A percentile compares a stretch with the other conserved stretches of the same genome.
Evolutionary conservation across 306 rosid genomes (phyloP).

Genomic region (Fagus crenata): DNA sequence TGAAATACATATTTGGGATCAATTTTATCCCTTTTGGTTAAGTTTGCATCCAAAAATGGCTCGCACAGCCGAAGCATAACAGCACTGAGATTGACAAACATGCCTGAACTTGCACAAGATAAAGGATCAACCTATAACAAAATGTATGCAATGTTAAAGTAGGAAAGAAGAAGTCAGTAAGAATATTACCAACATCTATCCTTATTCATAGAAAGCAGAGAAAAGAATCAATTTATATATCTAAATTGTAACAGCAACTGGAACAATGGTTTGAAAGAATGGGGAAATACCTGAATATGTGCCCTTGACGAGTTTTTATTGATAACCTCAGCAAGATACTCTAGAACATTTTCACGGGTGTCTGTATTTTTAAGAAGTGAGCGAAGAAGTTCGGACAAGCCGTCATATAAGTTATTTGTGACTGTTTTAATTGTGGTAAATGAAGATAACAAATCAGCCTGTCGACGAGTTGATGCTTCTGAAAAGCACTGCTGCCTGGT

Average conservation of each 20-base stretch:
- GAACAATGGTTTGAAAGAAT: background rate
- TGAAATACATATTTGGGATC: slow-evolving; percentile 85
- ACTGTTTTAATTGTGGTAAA: slow-evolving; percentile 79
- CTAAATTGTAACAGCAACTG: background rate
- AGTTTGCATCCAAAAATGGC: slow-evolving; percentile 86
- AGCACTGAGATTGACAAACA: slow-evolving; percentile 94
- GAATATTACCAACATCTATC: background rate
- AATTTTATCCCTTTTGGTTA: slow-evolving; percentile 83
- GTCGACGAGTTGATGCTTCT: slow-evolving; percentile 80
- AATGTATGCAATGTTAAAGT: slow-evolving; percentile 6
- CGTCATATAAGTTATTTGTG: slow-evolving; percentile 79
- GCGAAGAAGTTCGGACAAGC: slow-evolving; percentile 75
- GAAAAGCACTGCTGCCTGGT: slow-evolving; percentile 94
- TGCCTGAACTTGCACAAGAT: slow-evolving; percentile 98
- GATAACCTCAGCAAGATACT: slow-evolving; percentile 91
- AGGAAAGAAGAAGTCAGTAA: background rate
- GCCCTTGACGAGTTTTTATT: slow-evolving; percentile 94
- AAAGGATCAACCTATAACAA: slow-evolving; percentile 76
- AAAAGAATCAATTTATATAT: background rate
- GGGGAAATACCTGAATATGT: slow-evolving; percentile 76
- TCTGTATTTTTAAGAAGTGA: slow-evolving; percentile 78
- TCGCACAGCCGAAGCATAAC: slow-evolving; percentile 96
- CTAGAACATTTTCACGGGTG: slow-evolving; percentile 78
- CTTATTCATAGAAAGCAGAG: background rate
- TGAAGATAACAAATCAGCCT: slow-evolving; percentile 77